Evolutionary conservation across 495 filamentous ascomycete species (phyloP), one percentile per base, ranked within the genome.

Genomic region (Xylaria scruposa): DNA sequence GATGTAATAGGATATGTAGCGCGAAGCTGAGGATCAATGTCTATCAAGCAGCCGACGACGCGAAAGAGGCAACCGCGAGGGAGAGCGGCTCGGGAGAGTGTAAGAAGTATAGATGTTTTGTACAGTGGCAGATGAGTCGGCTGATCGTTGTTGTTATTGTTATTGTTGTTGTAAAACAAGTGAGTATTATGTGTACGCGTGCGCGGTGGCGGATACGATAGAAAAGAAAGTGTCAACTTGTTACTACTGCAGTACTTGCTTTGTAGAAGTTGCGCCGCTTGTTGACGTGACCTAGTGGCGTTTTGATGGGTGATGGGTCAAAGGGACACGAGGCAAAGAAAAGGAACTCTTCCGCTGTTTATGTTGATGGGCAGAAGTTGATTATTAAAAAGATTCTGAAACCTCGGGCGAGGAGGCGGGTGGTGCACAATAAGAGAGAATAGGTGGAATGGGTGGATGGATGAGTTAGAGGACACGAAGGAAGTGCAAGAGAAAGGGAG

Each of bases 11-110:
- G 46, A 38, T 38, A 70, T 38, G n/a, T 21, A 33, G 53, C 24
- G 29, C n/a, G 54, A 72, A 68, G 70, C 66, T 66, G 72, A 74
- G 36, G 47, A 44, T 69, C 61, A 64, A 40, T 26, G 62, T 53
- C 44, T 26, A 67, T 71, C 67, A 62, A 70, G 70, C 59, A 71
- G 74, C 51, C 56, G 70, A 72, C 76, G 49, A 73, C 67, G 75
- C 70, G 62, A 33, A 65, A 4, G 64, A 21, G 61, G 71, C 15
- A 63, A 68, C 42, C 56, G 26, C 65, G 64, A 17, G 68, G 62
- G 59, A 26, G n/a, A 51, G 33, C 46, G 29, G 68, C 17, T 61
- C 29, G 17, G 42, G 19, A 44, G 19, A 8, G 26, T 62, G 31
- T 31, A 19, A 42, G 21, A 44, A 33, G 33, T 53, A 64, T 54